phyloP scores from a whole-genome alignment of 257 asterid species.

The Avicennia marina region DNA sequence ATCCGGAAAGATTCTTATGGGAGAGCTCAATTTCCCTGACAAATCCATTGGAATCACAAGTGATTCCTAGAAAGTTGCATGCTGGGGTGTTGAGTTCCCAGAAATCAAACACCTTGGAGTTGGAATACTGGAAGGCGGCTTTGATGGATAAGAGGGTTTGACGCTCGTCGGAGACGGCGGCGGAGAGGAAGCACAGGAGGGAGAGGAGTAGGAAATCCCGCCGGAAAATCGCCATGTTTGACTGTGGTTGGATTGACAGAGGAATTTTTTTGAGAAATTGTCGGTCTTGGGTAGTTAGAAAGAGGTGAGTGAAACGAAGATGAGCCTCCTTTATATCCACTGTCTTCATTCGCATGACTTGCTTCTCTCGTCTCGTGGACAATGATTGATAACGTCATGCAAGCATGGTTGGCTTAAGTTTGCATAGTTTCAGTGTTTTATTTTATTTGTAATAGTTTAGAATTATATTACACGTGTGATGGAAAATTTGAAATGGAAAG shows the following conservation, averaged over 20 bases:
- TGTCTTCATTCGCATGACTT: conserved; percentile 13
- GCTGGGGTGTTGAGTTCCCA: conserved; percentile 35
- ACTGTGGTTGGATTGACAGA: conserved; percentile 12
- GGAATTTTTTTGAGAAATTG: not conserved
- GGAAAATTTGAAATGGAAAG: too few species aligned
- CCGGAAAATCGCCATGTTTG: too few species aligned
- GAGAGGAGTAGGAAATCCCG: conserved; percentile 27
- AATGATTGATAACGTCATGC: conserved; percentile 19
- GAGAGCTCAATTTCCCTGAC: conserved; percentile 68
- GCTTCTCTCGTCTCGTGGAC: conserved; percentile 1
- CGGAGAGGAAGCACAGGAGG: conserved; percentile 27
- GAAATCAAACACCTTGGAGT: conserved; percentile 42
- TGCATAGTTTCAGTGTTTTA: not conserved
- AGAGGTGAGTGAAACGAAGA: conserved; percentile 25
- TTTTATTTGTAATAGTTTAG: too few species aligned
- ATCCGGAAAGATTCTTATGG: conserved; percentile 36
- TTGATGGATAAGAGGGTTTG: conserved; percentile 52
- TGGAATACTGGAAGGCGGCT: conserved; percentile 38
- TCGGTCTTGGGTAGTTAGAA: conserved; percentile 12
- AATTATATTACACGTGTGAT: too few species aligned
- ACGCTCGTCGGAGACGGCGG: conserved; percentile 56
- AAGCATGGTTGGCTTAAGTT: too few species aligned
- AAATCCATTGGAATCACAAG: conserved; percentile 38
- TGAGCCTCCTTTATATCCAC: conserved; percentile 26
- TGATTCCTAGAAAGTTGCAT: conserved; percentile 54